These are phyloP conservation scores for Knoxdaviesia proteae DNA, from an alignment of 2,329 filamentous ascomycete genomes.

Conservation along the genomic window DNA sequence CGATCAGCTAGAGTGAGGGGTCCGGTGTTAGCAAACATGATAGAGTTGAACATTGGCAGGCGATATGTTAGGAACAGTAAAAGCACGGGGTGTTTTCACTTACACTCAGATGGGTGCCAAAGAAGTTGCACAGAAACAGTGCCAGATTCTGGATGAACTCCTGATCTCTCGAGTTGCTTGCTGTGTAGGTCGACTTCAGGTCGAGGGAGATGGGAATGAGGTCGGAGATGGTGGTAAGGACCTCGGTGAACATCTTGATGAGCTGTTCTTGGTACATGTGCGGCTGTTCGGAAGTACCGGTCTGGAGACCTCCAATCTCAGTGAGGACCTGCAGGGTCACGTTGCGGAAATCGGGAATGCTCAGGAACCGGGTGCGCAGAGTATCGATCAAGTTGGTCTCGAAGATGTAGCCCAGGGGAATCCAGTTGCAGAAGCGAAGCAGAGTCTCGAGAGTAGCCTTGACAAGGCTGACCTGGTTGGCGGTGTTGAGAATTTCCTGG, in stretches of 20 bases:
- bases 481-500: slow-evolving; percentile 81
- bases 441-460: slow-evolving; percentile 95
- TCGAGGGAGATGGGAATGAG: slow-evolving; percentile 85
- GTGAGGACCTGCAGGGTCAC: slow-evolving; percentile 92
- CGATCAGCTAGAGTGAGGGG: slow-evolving; percentile 44
- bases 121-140: slow-evolving; percentile 92
- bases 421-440: slow-evolving; percentile 96
- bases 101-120: slow-evolving; percentile 75
- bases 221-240: slow-evolving; percentile 74
- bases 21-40: slow-evolving; percentile 5
- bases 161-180: slow-evolving; percentile 81
- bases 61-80: background rate
- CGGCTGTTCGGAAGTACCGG: slow-evolving; percentile 44
- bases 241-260: slow-evolving; percentile 96
- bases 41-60: background rate
- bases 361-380: slow-evolving; percentile 74
- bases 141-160: slow-evolving; percentile 96
- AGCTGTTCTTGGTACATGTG: slow-evolving; percentile 85
- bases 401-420: slow-evolving; percentile 94
- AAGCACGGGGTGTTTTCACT: slow-evolving; percentile 8
- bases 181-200: slow-evolving; percentile 74
- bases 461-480: slow-evolving; percentile 70
- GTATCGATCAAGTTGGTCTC: slow-evolving; percentile 94
- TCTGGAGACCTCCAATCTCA: slow-evolving; percentile 86
- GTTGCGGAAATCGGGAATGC: slow-evolving; percentile 88